Conservation (phyloP, 2,329 filamentous ascomycete genomes). For the Davidsoniella neocaledoniae region DNA sequence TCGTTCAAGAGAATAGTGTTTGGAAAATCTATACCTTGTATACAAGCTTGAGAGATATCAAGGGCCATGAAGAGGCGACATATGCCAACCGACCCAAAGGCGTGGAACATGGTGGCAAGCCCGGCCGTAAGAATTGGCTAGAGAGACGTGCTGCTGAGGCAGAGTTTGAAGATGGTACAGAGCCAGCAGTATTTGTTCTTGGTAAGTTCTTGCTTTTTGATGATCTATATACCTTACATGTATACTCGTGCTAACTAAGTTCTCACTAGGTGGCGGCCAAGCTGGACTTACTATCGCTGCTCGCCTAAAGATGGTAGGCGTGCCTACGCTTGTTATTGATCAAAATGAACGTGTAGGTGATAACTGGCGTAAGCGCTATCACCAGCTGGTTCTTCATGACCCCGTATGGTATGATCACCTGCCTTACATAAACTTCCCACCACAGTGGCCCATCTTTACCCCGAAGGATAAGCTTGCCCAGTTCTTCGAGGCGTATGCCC, state of each 20-base stretch:
- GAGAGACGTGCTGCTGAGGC: slow-evolving; percentile 32
- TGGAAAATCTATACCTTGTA: slow-evolving; percentile 52
- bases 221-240: background rate
- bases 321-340: slow-evolving; percentile 42
- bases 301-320: slow-evolving; percentile 39
- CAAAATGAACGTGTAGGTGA: slow-evolving; percentile 41
- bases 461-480: slow-evolving; percentile 56
- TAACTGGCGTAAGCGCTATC: slow-evolving; percentile 46
- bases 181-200: slow-evolving; percentile 44
- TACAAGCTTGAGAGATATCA: slow-evolving; percentile 38
- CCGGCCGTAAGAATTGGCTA: slow-evolving; percentile 41
- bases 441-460: slow-evolving; percentile 51
- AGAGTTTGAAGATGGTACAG: slow-evolving; percentile 27
- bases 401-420: slow-evolving; percentile 45
- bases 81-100: slow-evolving; percentile 34
- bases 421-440: slow-evolving; percentile 47
- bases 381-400: slow-evolving; percentile 51
- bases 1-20: slow-evolving; percentile 24
- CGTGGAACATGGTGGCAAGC: slow-evolving; percentile 35
- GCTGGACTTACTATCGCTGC: slow-evolving; percentile 40
- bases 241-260: slow-evolving; percentile 3
- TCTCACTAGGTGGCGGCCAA: slow-evolving; percentile 36
- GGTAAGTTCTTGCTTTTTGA: slow-evolving; percentile 24
- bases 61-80: slow-evolving; percentile 33
- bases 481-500: slow-evolving; percentile 50